A percentile compares a stretch with the other conserved stretches of the same genome.
These are phyloP conservation scores for Colletotrichum incanum DNA, from an alignment of 2,329 filamentous ascomycete species.

Conservation along the genomic window DNA sequence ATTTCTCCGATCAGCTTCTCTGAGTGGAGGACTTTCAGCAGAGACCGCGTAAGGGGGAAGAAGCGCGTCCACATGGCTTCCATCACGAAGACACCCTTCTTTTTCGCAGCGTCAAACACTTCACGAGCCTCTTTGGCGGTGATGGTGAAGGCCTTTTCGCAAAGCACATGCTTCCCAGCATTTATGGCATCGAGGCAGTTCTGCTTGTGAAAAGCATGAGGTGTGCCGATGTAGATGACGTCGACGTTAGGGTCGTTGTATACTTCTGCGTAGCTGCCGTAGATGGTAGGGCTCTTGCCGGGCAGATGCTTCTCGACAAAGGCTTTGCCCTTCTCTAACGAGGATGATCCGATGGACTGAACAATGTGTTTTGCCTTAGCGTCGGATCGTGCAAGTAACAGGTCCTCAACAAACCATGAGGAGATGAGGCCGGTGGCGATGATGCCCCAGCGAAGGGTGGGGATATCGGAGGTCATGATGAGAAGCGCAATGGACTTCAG, in stretches of 20 bases:
- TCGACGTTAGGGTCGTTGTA: conserved; percentile 60
- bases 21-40: conserved; percentile 55
- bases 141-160: conserved; percentile 62
- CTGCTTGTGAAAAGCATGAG: conserved; percentile 61
- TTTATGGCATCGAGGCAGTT: conserved; percentile 61
- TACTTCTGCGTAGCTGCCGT: conserved; percentile 57
- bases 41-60: conserved; percentile 55
- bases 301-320: conserved; percentile 55
- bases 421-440: conserved; percentile 45
- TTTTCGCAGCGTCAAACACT: conserved; percentile 57
- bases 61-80: conserved; percentile 65
- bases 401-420: conserved; percentile 57
- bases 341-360: conserved; percentile 60
- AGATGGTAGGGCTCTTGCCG: conserved; percentile 51
- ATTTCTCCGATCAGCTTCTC: conserved; percentile 59
- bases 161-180: conserved; percentile 61
- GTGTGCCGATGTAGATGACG: conserved; percentile 63
- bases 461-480: conserved; percentile 18
- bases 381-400: conserved; percentile 54
- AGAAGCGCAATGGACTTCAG: not conserved
- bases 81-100: conserved; percentile 60
- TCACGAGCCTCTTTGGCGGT: conserved; percentile 58
- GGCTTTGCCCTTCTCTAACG: conserved; percentile 54
- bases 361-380: conserved; percentile 58
- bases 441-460: conserved; percentile 55